Conservation (phyloP, 2,329 filamentous ascomycete species). For the Alternaria sp. region DNA sequence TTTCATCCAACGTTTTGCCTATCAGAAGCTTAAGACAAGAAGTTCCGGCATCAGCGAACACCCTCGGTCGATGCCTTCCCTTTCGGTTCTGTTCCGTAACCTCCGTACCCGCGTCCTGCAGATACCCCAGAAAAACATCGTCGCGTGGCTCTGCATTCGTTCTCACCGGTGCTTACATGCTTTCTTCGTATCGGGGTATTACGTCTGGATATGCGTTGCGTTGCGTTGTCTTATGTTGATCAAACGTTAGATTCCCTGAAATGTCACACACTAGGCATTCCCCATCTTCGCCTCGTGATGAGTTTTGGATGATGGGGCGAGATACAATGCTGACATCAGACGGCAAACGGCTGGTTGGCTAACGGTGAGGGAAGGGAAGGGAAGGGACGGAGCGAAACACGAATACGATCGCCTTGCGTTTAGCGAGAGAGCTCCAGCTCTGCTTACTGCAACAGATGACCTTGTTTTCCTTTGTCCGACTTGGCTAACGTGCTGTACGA, state of each 20-base stretch:
- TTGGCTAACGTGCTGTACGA: not conserved
- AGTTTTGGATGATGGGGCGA: not conserved
- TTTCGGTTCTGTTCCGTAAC: conserved; percentile 3
- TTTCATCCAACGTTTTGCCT: not conserved
- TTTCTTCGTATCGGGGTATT: not conserved
- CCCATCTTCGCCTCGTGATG: not conserved
- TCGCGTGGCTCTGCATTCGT: not conserved
- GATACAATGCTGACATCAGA: conserved; percentile 26
- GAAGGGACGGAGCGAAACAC: conserved; percentile 18
- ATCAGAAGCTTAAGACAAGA: not conserved
- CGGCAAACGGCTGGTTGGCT: conserved; percentile 8
- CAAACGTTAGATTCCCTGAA: not conserved
- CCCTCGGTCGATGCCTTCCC: not conserved
- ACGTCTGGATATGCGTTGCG: not conserved
- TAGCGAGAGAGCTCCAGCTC: not conserved
- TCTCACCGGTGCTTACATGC: not conserved
- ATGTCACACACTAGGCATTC: not conserved
- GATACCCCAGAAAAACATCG: not conserved
- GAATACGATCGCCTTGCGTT: not conserved
- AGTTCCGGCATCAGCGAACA: conserved; percentile 1
- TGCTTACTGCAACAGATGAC: conserved; percentile 4
- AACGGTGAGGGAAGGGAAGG: conserved; percentile 24
- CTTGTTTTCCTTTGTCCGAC: not conserved
- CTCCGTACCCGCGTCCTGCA: not conserved
- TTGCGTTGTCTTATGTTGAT: not conserved